These are phyloP conservation scores for Chenopodium formosanum DNA, from an alignment of 148 eudicot species.

Conservation along the genomic window DNA sequence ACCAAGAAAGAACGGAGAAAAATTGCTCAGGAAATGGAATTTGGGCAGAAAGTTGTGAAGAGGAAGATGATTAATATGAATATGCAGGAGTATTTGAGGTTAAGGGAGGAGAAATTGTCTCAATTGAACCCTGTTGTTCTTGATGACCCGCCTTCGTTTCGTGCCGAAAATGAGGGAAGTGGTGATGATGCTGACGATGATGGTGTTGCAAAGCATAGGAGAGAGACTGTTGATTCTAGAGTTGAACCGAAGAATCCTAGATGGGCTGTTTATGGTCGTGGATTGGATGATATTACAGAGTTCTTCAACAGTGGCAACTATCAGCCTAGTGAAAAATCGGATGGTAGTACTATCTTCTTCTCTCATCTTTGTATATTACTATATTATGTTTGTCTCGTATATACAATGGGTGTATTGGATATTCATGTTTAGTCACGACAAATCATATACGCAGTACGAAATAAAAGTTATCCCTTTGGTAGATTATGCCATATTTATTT, in stretches of 20 bases:
- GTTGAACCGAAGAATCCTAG: conserved; percentile 73
- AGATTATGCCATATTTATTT: neutral
- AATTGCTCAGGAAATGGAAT: conserved; percentile 62
- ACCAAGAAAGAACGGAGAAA: conserved; percentile 81
- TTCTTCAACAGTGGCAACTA: conserved; percentile 59
- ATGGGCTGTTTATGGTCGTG: conserved; percentile 76
- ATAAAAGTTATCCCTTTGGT: neutral
- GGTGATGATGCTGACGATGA: conserved; percentile 15
- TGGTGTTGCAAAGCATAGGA: conserved; percentile 1
- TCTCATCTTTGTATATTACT: neutral
- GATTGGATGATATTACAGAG: conserved; percentile 75
- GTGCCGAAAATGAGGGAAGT: neutral
- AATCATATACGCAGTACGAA: neutral
- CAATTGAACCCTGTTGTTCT: conserved; percentile 68
- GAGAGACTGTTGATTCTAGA: conserved; percentile 30
- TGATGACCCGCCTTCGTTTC: conserved; percentile 39
- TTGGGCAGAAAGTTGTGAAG: conserved; percentile 50
- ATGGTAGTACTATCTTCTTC: conserved; percentile 39
- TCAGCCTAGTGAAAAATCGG: conserved; percentile 44
- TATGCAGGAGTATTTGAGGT: conserved; percentile 42
- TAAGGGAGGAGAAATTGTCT: conserved; percentile 50
- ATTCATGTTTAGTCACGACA: neutral
- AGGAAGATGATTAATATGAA: conserved; percentile 36
- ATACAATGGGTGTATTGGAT: neutral
- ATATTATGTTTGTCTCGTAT: too few species aligned